Percentiles rank a stretch among this genome's conserved stretches.
Conservation (phyloP, 2,329 filamentous ascomycete species). For the Paraphoma sp. region DNA sequence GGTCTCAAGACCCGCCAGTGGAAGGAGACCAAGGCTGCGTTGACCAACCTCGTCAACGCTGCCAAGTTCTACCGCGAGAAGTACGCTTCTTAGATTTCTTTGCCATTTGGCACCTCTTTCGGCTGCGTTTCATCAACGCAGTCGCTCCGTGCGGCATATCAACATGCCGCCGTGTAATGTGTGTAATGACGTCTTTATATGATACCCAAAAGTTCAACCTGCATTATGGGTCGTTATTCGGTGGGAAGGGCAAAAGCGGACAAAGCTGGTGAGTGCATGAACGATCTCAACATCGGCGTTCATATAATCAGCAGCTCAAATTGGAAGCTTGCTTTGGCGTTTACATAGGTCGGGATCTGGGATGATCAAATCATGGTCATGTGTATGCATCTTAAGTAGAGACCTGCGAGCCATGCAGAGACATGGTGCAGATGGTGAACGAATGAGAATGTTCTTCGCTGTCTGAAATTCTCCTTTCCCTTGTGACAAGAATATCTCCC, state of each 20-base stretch:
- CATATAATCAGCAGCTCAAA: slow-evolving; percentile 27
- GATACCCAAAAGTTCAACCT: slow-evolving; percentile 54
- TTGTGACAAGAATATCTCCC: too few relatives aligned
- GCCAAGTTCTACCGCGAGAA: slow-evolving; percentile 96
- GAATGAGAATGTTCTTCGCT: neutral
- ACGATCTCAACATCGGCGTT: slow-evolving; percentile 51
- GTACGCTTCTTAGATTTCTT: slow-evolving; percentile 67
- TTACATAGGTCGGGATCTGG: neutral
- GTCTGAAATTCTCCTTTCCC: too few relatives aligned
- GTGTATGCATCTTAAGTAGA: neutral
- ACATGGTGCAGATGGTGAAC: neutral
- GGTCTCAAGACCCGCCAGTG: slow-evolving; percentile 99
- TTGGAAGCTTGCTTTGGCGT: slow-evolving; percentile 9
- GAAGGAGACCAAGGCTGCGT: slow-evolving; percentile 96
- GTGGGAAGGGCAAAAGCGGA: slow-evolving; percentile 28
- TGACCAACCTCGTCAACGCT: slow-evolving; percentile 96
- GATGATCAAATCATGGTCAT: neutral
- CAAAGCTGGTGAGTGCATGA: slow-evolving; percentile 29
- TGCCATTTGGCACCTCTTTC: slow-evolving; percentile 29
- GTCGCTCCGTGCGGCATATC: slow-evolving; percentile 43
- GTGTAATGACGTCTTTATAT: slow-evolving; percentile 48
- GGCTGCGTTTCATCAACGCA: slow-evolving; percentile 42
- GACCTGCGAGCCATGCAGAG: neutral
- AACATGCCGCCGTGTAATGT: slow-evolving; percentile 49
- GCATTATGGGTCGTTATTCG: slow-evolving; percentile 45